Conservation (phyloP, 805 yeast species). For the Yarrowia alimentaria region DNA sequence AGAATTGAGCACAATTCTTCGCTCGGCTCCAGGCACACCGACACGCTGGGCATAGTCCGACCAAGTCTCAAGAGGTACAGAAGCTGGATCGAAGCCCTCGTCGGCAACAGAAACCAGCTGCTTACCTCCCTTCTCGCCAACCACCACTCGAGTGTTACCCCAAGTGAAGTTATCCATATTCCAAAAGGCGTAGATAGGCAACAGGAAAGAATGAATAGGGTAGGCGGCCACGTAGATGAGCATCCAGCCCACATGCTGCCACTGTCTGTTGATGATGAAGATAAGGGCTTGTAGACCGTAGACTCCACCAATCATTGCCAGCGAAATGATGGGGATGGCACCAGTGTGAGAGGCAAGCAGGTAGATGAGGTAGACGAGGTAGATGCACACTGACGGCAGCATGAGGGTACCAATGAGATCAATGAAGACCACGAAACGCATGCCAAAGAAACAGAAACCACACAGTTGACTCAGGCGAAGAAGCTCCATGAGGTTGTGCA, state of each 20-base stretch:
- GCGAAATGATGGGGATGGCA: conserved; percentile 53
- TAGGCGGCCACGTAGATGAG: conserved; percentile 56
- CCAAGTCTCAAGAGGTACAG: conserved; percentile 44
- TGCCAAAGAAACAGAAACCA: conserved; percentile 59
- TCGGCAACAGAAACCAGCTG: conserved; percentile 42
- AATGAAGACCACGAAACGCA: conserved; percentile 58
- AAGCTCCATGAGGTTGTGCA: conserved; percentile 59
- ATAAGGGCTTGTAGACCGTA: conserved; percentile 62
- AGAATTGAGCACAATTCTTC: conserved; percentile 40
- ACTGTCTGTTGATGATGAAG: conserved; percentile 47
- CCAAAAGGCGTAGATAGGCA: conserved; percentile 62
- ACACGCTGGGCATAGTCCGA: conserved; percentile 40
- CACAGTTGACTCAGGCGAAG: conserved; percentile 57
- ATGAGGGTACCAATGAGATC: conserved; percentile 57
- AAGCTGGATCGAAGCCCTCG: conserved; percentile 41
- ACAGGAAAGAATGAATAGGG: conserved; percentile 60
- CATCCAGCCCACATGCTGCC: conserved; percentile 55
- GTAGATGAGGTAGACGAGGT: conserved; percentile 52
- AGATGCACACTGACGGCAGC: conserved; percentile 57
- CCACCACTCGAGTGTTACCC: conserved; percentile 62
- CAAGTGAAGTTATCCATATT: conserved; percentile 63
- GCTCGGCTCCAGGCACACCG: conserved; percentile 42
- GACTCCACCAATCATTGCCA: conserved; percentile 53
- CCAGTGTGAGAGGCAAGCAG: conserved; percentile 52
- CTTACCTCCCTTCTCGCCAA: conserved; percentile 53